These are phyloP conservation scores for Aspergillus saccharolyticus DNA, from an alignment of 495 filamentous ascomycete genomes.

Conservation along the genomic window DNA sequence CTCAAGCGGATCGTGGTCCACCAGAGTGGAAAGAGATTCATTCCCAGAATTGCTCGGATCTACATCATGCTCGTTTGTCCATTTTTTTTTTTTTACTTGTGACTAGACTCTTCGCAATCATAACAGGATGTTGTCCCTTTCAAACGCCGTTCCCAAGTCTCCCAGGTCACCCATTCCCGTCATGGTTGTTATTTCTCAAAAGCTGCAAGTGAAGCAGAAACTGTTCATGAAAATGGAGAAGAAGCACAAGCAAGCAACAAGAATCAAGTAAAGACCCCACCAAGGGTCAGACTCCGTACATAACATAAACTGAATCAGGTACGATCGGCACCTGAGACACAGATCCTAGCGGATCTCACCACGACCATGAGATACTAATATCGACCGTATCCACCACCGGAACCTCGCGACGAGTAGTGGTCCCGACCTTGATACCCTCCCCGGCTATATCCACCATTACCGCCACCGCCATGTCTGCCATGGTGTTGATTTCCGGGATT, in stretches of 20 bases:
- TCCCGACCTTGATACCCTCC: conserved; percentile 29
- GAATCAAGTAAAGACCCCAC: conserved; percentile 11
- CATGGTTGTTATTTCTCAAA: neutral
- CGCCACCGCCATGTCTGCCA: conserved; percentile 20
- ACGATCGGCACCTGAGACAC: conserved; percentile 2
- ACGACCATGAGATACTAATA: conserved; percentile 22
- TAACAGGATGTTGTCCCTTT: conserved; percentile 8
- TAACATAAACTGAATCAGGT: neutral
- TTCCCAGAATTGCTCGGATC: neutral
- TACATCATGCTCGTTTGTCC: neutral
- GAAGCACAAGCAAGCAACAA: conserved; percentile 11
- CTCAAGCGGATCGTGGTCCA: neutral
- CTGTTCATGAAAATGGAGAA: conserved; percentile 7
- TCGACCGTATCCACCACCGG: conserved; percentile 37
- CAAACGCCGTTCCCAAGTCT: neutral
- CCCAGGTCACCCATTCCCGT: neutral
- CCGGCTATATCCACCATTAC: conserved; percentile 26
- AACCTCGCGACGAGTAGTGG: conserved; percentile 24
- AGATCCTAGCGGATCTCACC: conserved; percentile 2
- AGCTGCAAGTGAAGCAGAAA: neutral
- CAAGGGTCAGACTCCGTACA: conserved; percentile 1
- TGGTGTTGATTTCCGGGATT: conserved; percentile 17
- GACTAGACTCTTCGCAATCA: neutral
- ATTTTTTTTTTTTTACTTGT: neutral
- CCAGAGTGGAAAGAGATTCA: neutral